These are phyloP conservation scores for Recurvomyces mirabilis DNA, from an alignment of 495 filamentous ascomycete species.

Conservation along the genomic window DNA sequence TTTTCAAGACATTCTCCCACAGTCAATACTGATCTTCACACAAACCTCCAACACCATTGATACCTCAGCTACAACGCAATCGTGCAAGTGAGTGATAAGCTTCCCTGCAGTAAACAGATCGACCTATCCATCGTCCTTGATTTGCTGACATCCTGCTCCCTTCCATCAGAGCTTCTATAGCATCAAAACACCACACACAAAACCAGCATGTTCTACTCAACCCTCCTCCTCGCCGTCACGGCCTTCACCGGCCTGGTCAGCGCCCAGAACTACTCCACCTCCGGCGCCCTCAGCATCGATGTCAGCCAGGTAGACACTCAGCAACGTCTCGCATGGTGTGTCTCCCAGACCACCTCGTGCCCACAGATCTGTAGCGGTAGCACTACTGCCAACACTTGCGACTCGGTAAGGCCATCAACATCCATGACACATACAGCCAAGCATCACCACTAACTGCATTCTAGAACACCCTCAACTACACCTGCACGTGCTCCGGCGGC, in stretches of 20 bases:
- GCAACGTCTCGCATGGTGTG: slow-evolving; percentile 25
- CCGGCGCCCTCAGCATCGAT: slow-evolving; percentile 21
- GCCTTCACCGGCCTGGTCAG: slow-evolving; percentile 27
- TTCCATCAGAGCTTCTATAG: too few species aligned
- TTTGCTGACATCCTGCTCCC: too few species aligned
- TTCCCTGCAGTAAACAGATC: too few species aligned
- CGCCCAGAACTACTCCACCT: slow-evolving; percentile 27
- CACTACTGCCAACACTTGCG: slow-evolving; percentile 26
- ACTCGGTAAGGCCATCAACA: slow-evolving; percentile 22
- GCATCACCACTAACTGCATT: slow-evolving; percentile 1
- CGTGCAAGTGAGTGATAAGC: too few species aligned
- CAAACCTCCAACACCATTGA: too few species aligned
- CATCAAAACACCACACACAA: too few species aligned
- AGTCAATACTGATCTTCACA: too few species aligned
- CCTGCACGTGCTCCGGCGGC: slow-evolving; percentile 45
- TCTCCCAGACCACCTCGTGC: slow-evolving; percentile 28
- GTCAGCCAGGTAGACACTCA: slow-evolving; percentile 14
- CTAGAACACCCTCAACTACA: slow-evolving; percentile 42
- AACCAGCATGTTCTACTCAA: slow-evolving; percentile 28
- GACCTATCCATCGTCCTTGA: too few species aligned
- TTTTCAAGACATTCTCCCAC: too few species aligned
- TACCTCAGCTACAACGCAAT: too few species aligned
- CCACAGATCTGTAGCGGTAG: slow-evolving; percentile 30
- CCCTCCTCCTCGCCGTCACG: slow-evolving; percentile 27
- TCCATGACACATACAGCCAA: not conserved